Evolutionary conservation across 768 basidiomycete genomes (phyloP).

Genomic region (Boletus speciosus): DNA sequence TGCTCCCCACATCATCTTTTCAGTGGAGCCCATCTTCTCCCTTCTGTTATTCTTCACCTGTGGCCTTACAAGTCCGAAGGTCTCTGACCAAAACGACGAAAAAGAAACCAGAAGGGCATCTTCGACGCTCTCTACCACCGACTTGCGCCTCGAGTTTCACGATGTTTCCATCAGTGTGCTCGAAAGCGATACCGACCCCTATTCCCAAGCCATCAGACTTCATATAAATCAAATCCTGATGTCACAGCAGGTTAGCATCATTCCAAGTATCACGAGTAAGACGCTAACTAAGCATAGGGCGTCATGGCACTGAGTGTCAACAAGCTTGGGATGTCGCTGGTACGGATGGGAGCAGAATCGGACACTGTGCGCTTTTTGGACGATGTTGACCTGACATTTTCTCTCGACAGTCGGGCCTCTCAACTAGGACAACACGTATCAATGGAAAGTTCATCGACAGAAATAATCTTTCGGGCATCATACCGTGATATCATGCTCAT

Average conservation of each 20-base stretch:
- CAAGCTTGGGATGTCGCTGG: slow-evolving; percentile 89
- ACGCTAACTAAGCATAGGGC: slow-evolving; percentile 47
- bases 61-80: slow-evolving; percentile 37
- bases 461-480: slow-evolving; percentile 91
- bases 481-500: slow-evolving; percentile 93
- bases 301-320: slow-evolving; percentile 77
- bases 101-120: slow-evolving; percentile 11
- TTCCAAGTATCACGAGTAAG: background rate
- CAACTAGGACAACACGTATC: slow-evolving; percentile 72
- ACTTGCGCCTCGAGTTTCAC: slow-evolving; percentile 85
- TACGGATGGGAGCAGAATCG: slow-evolving; percentile 76
- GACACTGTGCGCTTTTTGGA: slow-evolving; percentile 93
- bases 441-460: slow-evolving; percentile 77
- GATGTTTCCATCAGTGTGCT: slow-evolving; percentile 86
- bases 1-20: slow-evolving; percentile 88
- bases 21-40: slow-evolving; percentile 86
- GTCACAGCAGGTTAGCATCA: slow-evolving; percentile 76
- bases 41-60: slow-evolving; percentile 82
- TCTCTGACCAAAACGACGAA: slow-evolving; percentile 11
- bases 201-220: slow-evolving; percentile 84
- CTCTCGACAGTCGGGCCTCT: slow-evolving; percentile 77
- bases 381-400: slow-evolving; percentile 83
- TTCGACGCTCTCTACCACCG: slow-evolving; percentile 29
- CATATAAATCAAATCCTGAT: slow-evolving; percentile 81
- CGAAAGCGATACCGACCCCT: slow-evolving; percentile 73